A percentile compares a stretch with the other conserved stretches of the same genome.
phyloP scores from a whole-genome alignment of 108 stramenopile genomes.

The Skeletonema costatum region DNA sequence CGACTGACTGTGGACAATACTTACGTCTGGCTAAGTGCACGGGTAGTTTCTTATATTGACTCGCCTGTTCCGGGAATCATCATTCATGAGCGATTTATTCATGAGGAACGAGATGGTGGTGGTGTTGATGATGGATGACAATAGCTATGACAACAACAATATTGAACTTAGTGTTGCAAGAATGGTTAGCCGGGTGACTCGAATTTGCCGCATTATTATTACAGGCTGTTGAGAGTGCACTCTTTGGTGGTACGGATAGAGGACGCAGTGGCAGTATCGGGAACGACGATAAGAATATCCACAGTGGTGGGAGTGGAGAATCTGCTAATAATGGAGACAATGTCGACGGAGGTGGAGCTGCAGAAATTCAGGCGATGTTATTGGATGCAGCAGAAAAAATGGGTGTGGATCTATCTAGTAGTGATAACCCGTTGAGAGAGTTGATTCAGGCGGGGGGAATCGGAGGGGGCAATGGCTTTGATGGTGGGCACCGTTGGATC shows the following conservation, averaged over 20 bases:
- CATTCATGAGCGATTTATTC: conserved; percentile 50
- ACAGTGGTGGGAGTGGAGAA: background rate
- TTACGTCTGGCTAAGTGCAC: conserved; percentile 76
- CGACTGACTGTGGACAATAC: conserved; percentile 67
- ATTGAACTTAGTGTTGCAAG: conserved; percentile 29
- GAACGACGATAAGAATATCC: background rate
- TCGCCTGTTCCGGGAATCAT: conserved; percentile 77
- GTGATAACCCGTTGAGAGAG: conserved; percentile 39
- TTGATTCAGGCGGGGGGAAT: conserved; percentile 22
- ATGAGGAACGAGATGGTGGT: background rate
- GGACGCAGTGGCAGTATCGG: background rate
- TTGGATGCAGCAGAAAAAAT: conserved; percentile 42
- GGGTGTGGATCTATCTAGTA: conserved; percentile 32
- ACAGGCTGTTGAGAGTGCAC: conserved; percentile 69
- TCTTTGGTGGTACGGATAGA: conserved; percentile 16
- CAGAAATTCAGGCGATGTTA: conserved; percentile 65
- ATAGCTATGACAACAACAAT: conserved; percentile 13
- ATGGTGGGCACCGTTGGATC: conserved; percentile 4
- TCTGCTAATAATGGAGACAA: background rate
- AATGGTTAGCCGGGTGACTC: conserved; percentile 55
- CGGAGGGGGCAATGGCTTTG: background rate
- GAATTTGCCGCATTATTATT: conserved; percentile 76
- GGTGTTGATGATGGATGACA: background rate
- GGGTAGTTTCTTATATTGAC: conserved; percentile 74
- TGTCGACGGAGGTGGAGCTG: conserved; percentile 26